Conservation (phyloP, 495 filamentous ascomycete genomes). For the Penicillium riverlandense region DNA sequence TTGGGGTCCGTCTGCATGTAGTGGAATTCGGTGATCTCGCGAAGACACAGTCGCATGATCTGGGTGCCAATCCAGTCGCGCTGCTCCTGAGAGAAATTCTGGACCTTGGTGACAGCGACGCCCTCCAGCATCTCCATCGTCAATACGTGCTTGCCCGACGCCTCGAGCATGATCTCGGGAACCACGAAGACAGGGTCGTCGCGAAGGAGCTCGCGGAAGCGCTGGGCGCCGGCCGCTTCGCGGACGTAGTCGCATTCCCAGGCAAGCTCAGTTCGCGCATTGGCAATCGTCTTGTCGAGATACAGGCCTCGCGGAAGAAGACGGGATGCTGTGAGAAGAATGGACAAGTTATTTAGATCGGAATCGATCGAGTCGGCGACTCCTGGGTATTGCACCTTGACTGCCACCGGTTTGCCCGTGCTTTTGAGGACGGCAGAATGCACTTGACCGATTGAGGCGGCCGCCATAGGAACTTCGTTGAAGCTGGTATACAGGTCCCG, state of each 20-base stretch:
- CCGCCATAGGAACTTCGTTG: conserved; percentile 86
- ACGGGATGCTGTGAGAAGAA: conserved; percentile 82
- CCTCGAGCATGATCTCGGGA: conserved; percentile 68
- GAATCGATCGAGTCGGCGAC: conserved; percentile 93
- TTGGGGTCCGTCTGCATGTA: conserved; percentile 99
- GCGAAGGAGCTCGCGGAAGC: conserved; percentile 64
- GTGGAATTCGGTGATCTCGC: conserved; percentile 85
- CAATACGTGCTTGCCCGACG: conserved; percentile 77
- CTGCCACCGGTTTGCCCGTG: conserved; percentile 69
- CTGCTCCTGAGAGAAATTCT: conserved; percentile 67
- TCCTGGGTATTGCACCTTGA: conserved; percentile 98
- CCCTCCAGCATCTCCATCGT: conserved; percentile 91
- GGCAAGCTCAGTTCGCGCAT: conserved; percentile 83
- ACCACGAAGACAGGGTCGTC: conserved; percentile 74
- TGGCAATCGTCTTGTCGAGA: conserved; percentile 94
- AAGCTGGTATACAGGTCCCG: conserved; percentile 75
- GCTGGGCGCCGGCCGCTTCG: conserved; percentile 70
- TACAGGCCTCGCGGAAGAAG: conserved; percentile 88
- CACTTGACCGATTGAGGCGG: conserved; percentile 97
- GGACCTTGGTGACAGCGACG: conserved; percentile 77
- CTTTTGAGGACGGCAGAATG: conserved; percentile 78
- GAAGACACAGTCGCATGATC: conserved; percentile 84
- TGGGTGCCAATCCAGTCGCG: conserved; percentile 87
- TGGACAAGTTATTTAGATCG: conserved; percentile 83
- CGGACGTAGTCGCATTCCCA: conserved; percentile 97